Percentiles rank a stretch among this genome's conserved stretches.
Conservation (phyloP, 768 basidiomycete genomes). For the Hypholoma fasciculare region DNA sequence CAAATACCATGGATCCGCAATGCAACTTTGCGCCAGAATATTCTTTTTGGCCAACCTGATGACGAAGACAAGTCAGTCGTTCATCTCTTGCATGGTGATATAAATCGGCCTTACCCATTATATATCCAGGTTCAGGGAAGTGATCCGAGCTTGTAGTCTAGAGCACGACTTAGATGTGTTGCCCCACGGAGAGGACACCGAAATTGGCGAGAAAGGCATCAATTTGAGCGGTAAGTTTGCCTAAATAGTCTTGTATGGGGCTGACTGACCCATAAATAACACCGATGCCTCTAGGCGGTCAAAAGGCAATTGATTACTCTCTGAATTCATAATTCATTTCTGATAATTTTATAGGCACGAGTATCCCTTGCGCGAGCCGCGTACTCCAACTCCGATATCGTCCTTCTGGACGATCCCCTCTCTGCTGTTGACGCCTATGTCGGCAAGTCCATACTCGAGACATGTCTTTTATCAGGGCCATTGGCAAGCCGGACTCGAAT, state of each 20-base stretch:
- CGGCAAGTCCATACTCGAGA: conserved; percentile 62
- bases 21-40: conserved; percentile 71
- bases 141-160: conserved; percentile 67
- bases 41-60: conserved; percentile 69
- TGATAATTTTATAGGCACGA: conserved; percentile 52
- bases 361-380: conserved; percentile 76
- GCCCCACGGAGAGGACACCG: conserved; percentile 67
- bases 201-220: conserved; percentile 80
- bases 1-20: conserved; percentile 68
- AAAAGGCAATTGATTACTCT: conserved; percentile 27
- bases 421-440: conserved; percentile 82
- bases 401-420: conserved; percentile 84
- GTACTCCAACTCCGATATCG: conserved; percentile 72
- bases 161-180: conserved; percentile 72
- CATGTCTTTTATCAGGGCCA: conserved; percentile 59
- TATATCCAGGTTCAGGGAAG: conserved; percentile 47
- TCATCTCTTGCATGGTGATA: neutral
- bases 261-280: neutral
- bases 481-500: conserved; percentile 55
- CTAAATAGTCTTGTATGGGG: neutral
- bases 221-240: conserved; percentile 53
- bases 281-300: conserved; percentile 26
- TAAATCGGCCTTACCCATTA: neutral
- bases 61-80: conserved; percentile 51
- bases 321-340: neutral